Conservation (phyloP, 2,329 filamentous ascomycete genomes). For the Lizonia empirigonia region DNA sequence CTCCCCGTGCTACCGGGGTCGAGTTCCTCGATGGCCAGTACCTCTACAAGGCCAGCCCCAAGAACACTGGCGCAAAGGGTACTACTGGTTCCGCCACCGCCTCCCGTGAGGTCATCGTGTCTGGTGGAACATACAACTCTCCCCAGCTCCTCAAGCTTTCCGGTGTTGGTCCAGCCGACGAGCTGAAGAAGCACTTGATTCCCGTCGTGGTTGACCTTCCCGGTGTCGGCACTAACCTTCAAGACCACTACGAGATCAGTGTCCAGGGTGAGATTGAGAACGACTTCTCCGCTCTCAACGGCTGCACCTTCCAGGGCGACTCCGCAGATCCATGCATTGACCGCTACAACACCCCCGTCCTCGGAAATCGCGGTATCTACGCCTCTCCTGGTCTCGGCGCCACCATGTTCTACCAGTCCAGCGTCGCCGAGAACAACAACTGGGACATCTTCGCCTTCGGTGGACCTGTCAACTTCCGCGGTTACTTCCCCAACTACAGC, state of each 20-base stretch:
- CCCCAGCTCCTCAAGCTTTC: constrained; percentile 67
- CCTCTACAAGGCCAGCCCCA: constrained; percentile 52
- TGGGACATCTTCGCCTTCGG: constrained; percentile 63
- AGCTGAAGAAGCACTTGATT: constrained; percentile 62
- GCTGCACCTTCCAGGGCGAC: constrained; percentile 49
- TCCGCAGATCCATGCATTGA: constrained; percentile 55
- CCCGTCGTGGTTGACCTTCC: constrained; percentile 60
- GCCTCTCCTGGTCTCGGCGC: constrained; percentile 60
- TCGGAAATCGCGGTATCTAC: constrained; percentile 54
- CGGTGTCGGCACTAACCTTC: constrained; percentile 68
- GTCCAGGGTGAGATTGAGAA: constrained; percentile 54
- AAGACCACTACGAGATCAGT: constrained; percentile 63
- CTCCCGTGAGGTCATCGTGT: constrained; percentile 41
- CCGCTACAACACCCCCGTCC: constrained; percentile 51
- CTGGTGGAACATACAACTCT: constrained; percentile 64
- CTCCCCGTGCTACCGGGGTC: constrained; percentile 56
- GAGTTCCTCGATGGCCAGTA: constrained; percentile 51
- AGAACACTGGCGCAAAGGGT: constrained; percentile 41
- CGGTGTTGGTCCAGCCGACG: constrained; percentile 63
- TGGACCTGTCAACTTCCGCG: constrained; percentile 60
- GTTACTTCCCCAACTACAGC: constrained; percentile 63
- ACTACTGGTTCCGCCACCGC: constrained; percentile 44
- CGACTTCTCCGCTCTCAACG: constrained; percentile 47
- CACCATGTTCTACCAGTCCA: constrained; percentile 53
- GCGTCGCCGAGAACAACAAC: constrained; percentile 53